Evolutionary conservation across 805 yeast genomes (phyloP).

Genomic region (Blastobotrys muscicola): DNA sequence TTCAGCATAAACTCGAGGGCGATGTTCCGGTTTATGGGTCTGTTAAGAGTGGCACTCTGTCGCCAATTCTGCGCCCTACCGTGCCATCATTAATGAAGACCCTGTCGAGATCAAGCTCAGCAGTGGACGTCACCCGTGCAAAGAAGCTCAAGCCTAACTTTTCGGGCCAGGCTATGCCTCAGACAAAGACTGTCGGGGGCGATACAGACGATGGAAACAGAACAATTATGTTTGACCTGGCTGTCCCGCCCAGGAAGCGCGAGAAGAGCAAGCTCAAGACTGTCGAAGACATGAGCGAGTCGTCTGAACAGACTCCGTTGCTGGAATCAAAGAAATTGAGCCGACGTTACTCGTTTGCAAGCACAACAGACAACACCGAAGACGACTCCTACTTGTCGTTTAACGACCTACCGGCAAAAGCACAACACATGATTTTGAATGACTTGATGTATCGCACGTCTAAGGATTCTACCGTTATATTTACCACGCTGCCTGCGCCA

Average conservation of each 20-base stretch:
- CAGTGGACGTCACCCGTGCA: conserved; percentile 9
- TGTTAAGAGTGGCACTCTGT: too few relatives aligned
- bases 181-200: conserved; percentile 23
- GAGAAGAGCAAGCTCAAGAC: conserved; percentile 1
- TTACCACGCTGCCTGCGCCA: conserved; percentile 88
- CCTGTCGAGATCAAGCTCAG: conserved; percentile 12
- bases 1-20: too few relatives aligned
- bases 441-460: conserved; percentile 70
- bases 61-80: too few relatives aligned
- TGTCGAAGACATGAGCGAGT: conserved; percentile 6
- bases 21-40: too few relatives aligned
- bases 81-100: conserved; percentile 16
- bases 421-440: conserved; percentile 82
- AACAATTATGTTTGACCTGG: conserved; percentile 21
- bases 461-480: conserved; percentile 57
- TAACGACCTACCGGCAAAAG: conserved; percentile 83
- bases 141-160: conserved; percentile 24
- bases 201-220: conserved; percentile 20
- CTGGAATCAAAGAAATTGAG: too few relatives aligned
- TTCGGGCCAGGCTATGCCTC: conserved; percentile 25
- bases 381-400: conserved; percentile 38
- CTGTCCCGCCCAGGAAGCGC: not conserved
- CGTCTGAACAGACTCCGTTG: too few relatives aligned
- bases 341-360: not conserved
- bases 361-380: not conserved